Evolutionary conservation across 192 early-diverging fungal genomes (phyloP), one percentile per base, ranked within the genome.

Genomic region (Chytriomyces confervae): DNA sequence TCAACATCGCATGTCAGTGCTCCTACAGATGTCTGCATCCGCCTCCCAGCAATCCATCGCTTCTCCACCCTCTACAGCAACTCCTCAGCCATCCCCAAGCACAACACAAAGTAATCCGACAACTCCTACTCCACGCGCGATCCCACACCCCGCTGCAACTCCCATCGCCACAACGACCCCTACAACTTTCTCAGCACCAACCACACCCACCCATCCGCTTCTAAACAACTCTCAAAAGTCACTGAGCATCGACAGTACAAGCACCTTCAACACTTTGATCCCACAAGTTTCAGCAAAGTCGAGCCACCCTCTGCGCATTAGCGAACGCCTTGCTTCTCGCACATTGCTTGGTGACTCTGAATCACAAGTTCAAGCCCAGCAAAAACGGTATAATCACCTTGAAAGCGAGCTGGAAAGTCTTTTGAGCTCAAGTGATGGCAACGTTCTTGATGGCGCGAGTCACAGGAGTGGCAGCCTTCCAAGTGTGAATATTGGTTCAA

Each of bases 371-470:
- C 53, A 57, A 20, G 53, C 53, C 16, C 16, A 57, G 16, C 16
- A 13, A 20, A 20, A 50, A 29, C 69, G 69, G 27, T 72, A 72
- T 44, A 10, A 72, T n/a, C 50, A 72, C 57, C 50, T 72, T 48
- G 69, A 72, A 44, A 29, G 20, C 51, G 69, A 72, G 53, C 69
- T 72, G 20, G 69, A 72, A 16, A 72, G 69, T 44, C 50, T 72
- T 57, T 13, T 57, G 53, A 13, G 53, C 53, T 13, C 16, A 57
- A 57, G 20, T 3, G 16, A 20, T 5, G 53, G 20, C 1, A 57
- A 20, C 20, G 20, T 13, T 57, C 53, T 57, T 2, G 53, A 20
- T 20, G 20, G 53, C 53, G 16, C 16, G 20, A 57, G 53, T 20
- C 13, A 20, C 20, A 13, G 53, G 53, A 57, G 53, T 20, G 20